Base-by-base conservation (phyloP, 2,329 filamentous ascomycete species). In the Diaporthe helianthi region DNA sequence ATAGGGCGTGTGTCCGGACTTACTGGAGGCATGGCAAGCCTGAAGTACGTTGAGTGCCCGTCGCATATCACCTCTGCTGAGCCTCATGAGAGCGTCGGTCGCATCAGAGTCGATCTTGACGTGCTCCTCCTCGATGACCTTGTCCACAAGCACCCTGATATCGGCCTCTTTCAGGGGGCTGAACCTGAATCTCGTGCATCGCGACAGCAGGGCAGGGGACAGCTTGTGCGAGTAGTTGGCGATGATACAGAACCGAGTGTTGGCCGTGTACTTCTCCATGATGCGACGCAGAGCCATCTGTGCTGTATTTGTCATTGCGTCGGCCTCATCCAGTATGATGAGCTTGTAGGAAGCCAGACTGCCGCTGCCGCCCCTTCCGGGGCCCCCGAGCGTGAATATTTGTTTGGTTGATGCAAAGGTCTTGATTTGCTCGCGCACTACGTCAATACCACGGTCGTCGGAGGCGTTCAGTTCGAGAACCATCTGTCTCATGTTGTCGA, bases 161-260 rank as follows among this genome's bases (percentile, higher is more conserved):
- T 98, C 96, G 8, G 80, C 84, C 76, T 97, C 93, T 79, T 97
- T 97, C 67, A 99, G 83, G 13, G 96, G 96, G 73, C 93, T 97
- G 81, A 99, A 99, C 38, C 96, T 87, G 80, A 99, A 99, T 46
- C 96, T 86, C 12, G 96, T 99, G 81, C 96, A 99, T 75, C 96
- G 86, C 60, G 95, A 98, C 65, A 99, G 84, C 52, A 99, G 85
- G 0, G 96, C 96, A 0, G 96, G 95, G 15, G 93, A 97, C 47
- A 99, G 89, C 81, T 99, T 99, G 83, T 99, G 96, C 36, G 96
- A 96, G 81, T 99, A 99, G 82, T 99, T 99, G 75, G 96, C 96
- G 75, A 99, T 98, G 78, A 99, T 93, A 83, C 95, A 98, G 83
- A 99, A 99, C 65, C 96, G 87, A 2, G 96, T 98, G 82, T 99